Evolutionary conservation across 208 protist genomes (phyloP).

Genomic region (Trypanosoma rangeli): DNA sequence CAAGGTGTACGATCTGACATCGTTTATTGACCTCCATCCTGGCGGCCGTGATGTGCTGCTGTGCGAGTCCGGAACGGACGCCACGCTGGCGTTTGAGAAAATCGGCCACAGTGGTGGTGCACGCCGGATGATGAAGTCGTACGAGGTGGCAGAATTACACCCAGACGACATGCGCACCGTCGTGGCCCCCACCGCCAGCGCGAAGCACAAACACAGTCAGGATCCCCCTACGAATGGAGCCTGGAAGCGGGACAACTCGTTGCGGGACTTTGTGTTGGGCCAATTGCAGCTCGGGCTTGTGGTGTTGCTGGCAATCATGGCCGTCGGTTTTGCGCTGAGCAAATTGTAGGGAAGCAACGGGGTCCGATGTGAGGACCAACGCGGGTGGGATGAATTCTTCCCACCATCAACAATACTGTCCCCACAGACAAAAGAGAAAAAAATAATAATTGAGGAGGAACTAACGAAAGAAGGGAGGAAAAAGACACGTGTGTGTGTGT

Average conservation of each 20-base stretch:
- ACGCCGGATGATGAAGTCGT: slow-evolving; percentile 56
- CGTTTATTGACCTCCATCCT: slow-evolving; percentile 77
- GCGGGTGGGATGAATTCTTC: too few species aligned
- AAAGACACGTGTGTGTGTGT: too few species aligned
- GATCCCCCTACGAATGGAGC: too few species aligned
- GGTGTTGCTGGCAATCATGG: not conserved
- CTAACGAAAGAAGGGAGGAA: too few species aligned
- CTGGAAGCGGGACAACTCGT: not conserved
- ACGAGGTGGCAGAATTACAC: slow-evolving; percentile 51
- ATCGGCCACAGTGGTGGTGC: slow-evolving; percentile 62
- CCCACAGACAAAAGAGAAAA: too few species aligned
- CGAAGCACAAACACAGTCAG: too few species aligned
- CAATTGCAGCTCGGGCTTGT: not conserved
- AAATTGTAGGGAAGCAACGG: too few species aligned
- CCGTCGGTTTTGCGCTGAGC: not conserved
- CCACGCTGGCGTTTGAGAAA: slow-evolving; percentile 66
- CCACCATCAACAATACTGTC: too few species aligned
- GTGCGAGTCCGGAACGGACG: slow-evolving; percentile 66
- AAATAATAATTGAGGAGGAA: too few species aligned
- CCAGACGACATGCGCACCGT: slow-evolving; percentile 31
- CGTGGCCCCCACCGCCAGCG: not conserved
- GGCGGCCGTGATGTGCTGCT: slow-evolving; percentile 79
- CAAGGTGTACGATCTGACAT: slow-evolving; percentile 83
- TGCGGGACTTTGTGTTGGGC: slow-evolving; percentile 2
- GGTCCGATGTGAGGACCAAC: too few species aligned